These are phyloP conservation scores for Fraxinus latifolia DNA, from an alignment of 305 asterid genomes.

Conservation along the genomic window DNA sequence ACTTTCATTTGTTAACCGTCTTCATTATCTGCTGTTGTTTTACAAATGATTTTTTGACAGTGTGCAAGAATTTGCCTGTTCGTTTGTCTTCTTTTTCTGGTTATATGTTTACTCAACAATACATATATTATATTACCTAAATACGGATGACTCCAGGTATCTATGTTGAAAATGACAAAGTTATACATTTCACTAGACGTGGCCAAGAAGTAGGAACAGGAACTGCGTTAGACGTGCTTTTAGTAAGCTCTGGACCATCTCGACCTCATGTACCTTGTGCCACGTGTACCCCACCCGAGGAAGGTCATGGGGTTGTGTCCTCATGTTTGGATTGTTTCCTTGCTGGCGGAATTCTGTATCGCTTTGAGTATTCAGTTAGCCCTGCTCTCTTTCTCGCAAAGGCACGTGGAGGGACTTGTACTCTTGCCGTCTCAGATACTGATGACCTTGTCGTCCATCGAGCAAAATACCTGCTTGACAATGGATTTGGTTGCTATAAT, in stretches of 20 bases:
- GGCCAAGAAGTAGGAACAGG: background rate
- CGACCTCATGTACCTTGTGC: background rate
- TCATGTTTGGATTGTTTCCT: background rate
- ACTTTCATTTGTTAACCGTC: background rate
- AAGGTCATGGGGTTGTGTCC: background rate
- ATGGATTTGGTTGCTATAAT: background rate
- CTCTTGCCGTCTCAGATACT: background rate
- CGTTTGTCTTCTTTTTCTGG: background rate
- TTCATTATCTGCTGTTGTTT: background rate
- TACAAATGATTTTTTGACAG: background rate
- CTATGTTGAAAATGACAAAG: background rate
- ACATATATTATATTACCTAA: background rate
- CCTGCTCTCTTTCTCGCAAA: background rate
- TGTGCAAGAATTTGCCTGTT: background rate
- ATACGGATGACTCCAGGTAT: background rate
- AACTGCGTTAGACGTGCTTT: background rate
- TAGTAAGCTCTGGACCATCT: background rate
- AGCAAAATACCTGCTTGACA: background rate
- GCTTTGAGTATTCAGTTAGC: background rate
- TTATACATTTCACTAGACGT: background rate
- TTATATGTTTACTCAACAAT: background rate
- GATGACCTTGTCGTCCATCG: background rate
- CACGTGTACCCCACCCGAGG: background rate
- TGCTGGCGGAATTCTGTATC: background rate
- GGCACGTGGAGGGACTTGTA: background rate